phyloP scores from a whole-genome alignment of 305 asterid genomes.

The Fraxinus ornus region DNA sequence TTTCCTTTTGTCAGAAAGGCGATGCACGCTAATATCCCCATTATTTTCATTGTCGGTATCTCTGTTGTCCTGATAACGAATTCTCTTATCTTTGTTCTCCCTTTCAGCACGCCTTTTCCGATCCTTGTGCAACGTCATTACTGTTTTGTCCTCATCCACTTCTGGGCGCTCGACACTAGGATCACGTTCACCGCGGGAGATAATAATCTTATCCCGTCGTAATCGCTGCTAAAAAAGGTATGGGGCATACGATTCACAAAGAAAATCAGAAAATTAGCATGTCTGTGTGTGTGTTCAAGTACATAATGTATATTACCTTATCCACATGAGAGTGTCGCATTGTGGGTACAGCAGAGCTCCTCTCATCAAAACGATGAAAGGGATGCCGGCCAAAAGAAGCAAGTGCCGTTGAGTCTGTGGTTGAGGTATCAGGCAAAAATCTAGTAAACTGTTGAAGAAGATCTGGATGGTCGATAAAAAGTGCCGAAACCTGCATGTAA shows the following conservation, averaged over 20 bases:
- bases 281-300: not conserved
- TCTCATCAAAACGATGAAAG: conserved; percentile 64
- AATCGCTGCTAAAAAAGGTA: conserved; percentile 53
- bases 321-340: conserved; percentile 61
- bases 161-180: conserved; percentile 81
- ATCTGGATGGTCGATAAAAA: conserved; percentile 83
- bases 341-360: conserved; percentile 68
- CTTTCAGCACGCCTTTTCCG: conserved; percentile 75
- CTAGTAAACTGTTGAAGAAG: conserved; percentile 92
- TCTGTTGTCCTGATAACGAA: conserved; percentile 66
- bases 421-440: conserved; percentile 84
- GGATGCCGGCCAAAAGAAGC: conserved; percentile 61
- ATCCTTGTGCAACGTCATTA: conserved; percentile 70
- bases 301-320: conserved; percentile 48
- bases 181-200: conserved; percentile 69
- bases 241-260: conserved; percentile 17
- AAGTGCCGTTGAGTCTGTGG: conserved; percentile 59
- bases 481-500: conserved; percentile 69
- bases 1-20: conserved; percentile 70
- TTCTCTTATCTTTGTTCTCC: conserved; percentile 76
- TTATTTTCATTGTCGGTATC: conserved; percentile 67
- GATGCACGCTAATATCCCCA: conserved; percentile 66
- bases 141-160: conserved; percentile 73
- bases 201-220: conserved; percentile 62
- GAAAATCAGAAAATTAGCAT: conserved; percentile 9